Percentiles rank a stretch among this genome's conserved stretches.
phyloP scores from a whole-genome alignment of 1,139 yeast species.

The Candida sp. region DNA sequence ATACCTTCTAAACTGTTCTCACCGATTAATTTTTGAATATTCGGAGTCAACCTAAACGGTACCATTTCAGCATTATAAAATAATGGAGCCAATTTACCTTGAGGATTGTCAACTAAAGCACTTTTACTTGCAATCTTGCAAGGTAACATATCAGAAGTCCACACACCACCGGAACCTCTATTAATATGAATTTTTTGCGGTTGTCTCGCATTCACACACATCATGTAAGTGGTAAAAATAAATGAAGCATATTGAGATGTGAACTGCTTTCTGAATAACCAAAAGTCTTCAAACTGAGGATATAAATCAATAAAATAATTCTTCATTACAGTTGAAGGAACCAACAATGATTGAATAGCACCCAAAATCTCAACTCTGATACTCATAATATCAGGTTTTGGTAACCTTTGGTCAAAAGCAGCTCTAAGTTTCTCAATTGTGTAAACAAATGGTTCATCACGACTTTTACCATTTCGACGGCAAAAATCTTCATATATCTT shows the following conservation, averaged over 20 bases:
- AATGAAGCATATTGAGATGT: constrained; percentile 96
- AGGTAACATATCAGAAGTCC: constrained; percentile 96
- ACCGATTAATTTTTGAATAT: constrained; percentile 90
- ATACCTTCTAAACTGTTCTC: constrained; percentile 91
- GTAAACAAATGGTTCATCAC: constrained; percentile 89
- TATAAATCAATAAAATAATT: constrained; percentile 62
- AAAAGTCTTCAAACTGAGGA: constrained; percentile 86
- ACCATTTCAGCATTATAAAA: constrained; percentile 94
- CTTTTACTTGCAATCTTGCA: constrained; percentile 68
- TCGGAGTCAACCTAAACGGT: constrained; percentile 96
- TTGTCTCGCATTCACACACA: constrained; percentile 90
- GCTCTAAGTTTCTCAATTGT: constrained; percentile 85
- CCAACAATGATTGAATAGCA: constrained; percentile 82
- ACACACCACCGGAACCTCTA: constrained; percentile 79
- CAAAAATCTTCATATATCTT: constrained; percentile 84
- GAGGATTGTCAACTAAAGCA: constrained; percentile 51
- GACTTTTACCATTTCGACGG: constrained; percentile 64
- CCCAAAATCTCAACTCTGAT: constrained; percentile 87
- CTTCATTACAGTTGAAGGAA: constrained; percentile 82
- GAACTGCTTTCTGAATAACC: constrained; percentile 96
- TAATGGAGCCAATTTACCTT: constrained; percentile 72
- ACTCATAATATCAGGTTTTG: constrained; percentile 88
- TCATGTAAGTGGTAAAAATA: constrained; percentile 88
- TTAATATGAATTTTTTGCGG: constrained; percentile 92
- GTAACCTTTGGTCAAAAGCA: constrained; percentile 88